Evolutionary conservation across 140 eudicot genomes (phyloP).

Genomic region (Stevia rebaudiana): DNA sequence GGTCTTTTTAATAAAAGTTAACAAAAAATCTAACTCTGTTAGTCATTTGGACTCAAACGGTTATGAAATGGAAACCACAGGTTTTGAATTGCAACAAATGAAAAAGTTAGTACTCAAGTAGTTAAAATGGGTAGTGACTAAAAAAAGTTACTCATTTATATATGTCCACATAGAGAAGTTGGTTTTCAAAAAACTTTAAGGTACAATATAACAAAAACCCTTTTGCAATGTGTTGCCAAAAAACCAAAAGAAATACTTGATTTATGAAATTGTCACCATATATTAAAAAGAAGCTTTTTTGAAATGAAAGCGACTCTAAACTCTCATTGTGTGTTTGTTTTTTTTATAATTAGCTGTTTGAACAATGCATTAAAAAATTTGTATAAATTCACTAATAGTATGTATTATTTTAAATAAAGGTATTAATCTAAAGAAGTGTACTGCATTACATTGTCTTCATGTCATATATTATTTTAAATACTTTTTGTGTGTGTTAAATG

Average conservation of each 20-base stretch:
- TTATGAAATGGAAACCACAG: too few relatives aligned
- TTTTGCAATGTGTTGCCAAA: background rate
- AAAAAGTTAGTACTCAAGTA: too few relatives aligned
- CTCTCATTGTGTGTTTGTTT: background rate
- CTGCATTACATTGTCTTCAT: background rate
- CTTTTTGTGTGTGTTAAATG: background rate
- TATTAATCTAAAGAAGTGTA: slow-evolving; percentile 14
- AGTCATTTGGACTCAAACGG: too few relatives aligned
- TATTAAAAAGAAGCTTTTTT: background rate
- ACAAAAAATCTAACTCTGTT: too few relatives aligned
- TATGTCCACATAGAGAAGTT: background rate
- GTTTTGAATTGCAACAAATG: too few relatives aligned
- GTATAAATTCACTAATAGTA: background rate
- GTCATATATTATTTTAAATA: background rate
- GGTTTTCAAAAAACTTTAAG: background rate
- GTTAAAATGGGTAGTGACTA: too few relatives aligned
- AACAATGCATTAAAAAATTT: background rate
- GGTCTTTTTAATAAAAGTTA: too few relatives aligned
- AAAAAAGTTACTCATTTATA: too few relatives aligned
- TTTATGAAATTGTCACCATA: background rate
- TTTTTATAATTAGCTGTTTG: background rate
- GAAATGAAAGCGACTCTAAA: background rate
- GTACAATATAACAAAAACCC: too few relatives aligned
- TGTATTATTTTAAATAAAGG: slow-evolving; percentile 36
- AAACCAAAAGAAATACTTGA: background rate